Conservation (phyloP, 805 yeast species). For the Helenozyma baotianmanensis region DNA sequence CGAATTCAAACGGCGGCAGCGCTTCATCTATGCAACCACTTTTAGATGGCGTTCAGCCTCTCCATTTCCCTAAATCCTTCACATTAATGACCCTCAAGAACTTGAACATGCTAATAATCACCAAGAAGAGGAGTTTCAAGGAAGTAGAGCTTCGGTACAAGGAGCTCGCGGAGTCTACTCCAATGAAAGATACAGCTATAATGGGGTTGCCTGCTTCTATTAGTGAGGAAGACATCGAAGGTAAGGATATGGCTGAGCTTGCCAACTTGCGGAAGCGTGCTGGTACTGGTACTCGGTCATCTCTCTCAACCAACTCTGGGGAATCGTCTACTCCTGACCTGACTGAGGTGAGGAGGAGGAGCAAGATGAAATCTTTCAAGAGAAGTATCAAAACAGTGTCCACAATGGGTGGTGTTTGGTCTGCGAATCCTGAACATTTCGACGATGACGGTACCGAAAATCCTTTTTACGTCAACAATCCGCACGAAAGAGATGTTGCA, state of each 20-base stretch:
- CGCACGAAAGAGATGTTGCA: slow-evolving; percentile 41
- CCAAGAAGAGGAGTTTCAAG: slow-evolving; percentile 19
- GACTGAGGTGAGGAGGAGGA: slow-evolving; percentile 10
- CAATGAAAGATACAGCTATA: too few species aligned
- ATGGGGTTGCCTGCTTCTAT: too few species aligned
- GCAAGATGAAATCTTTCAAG: slow-evolving; percentile 7
- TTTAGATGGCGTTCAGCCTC: too few species aligned
- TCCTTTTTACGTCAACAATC: slow-evolving; percentile 43
- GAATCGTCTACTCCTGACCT: too few species aligned
- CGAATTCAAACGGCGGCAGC: too few species aligned
- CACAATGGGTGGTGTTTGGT: slow-evolving; percentile 42
- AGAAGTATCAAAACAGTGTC: slow-evolving; percentile 28
- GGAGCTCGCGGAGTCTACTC: too few species aligned
- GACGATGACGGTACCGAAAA: slow-evolving; percentile 38
- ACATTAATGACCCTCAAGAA: slow-evolving; percentile 29
- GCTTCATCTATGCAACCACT: too few species aligned
- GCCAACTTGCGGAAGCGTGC: too few species aligned
- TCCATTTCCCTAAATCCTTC: slow-evolving; percentile 30
- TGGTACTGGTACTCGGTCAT: too few species aligned
- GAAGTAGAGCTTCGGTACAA: slow-evolving; percentile 13
- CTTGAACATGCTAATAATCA: slow-evolving; percentile 31
- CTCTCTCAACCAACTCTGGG: too few species aligned
- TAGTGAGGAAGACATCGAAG: too few species aligned
- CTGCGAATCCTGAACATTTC: slow-evolving; percentile 61
- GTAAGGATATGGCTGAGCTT: too few species aligned